These are phyloP conservation scores for Saksenaea oblongispora DNA, from an alignment of 371 early-diverging fungal genomes.

Conservation along the genomic window DNA sequence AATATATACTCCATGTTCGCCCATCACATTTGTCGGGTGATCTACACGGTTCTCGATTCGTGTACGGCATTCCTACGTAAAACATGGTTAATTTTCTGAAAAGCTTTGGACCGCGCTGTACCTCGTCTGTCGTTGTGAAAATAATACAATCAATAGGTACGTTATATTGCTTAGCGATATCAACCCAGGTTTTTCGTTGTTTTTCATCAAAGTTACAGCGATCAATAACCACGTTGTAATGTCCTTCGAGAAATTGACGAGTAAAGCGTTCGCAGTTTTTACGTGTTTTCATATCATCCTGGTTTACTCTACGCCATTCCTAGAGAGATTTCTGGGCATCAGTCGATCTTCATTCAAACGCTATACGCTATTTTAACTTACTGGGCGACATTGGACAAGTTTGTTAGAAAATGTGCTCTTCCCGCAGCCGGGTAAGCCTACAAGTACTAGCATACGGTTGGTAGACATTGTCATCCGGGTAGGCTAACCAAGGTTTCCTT, in stretches of 20 bases:
- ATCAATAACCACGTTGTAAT: constrained; percentile 71
- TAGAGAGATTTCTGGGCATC: not conserved
- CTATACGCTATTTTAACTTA: not conserved
- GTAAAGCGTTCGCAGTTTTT: constrained; percentile 59
- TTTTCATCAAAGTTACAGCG: constrained; percentile 77
- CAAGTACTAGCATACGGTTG: constrained; percentile 57
- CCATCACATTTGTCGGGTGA: constrained; percentile 79
- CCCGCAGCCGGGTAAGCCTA: constrained; percentile 72
- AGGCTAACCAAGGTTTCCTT: no score
- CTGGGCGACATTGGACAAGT: constrained; percentile 25
- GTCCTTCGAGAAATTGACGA: constrained; percentile 37
- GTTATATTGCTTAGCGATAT: constrained; percentile 57
- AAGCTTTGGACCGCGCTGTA: constrained; percentile 9
- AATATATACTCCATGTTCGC: constrained; percentile 60
- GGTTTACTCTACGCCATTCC: constrained; percentile 55
- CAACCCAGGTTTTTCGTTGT: constrained; percentile 74
- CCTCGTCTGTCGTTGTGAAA: constrained; percentile 60
- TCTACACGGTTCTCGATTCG: constrained; percentile 60
- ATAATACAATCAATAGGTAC: constrained; percentile 72
- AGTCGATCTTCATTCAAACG: not conserved
- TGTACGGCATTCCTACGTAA: constrained; percentile 51
- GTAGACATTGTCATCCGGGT: no score
- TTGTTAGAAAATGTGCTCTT: constrained; percentile 67
- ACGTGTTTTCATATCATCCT: constrained; percentile 71
- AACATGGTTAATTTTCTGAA: not conserved